Percentiles rank a stretch among this genome's conserved stretches.
Conservation (phyloP, 1,139 yeast genomes). For the Geotrichum bryndzae region DNA sequence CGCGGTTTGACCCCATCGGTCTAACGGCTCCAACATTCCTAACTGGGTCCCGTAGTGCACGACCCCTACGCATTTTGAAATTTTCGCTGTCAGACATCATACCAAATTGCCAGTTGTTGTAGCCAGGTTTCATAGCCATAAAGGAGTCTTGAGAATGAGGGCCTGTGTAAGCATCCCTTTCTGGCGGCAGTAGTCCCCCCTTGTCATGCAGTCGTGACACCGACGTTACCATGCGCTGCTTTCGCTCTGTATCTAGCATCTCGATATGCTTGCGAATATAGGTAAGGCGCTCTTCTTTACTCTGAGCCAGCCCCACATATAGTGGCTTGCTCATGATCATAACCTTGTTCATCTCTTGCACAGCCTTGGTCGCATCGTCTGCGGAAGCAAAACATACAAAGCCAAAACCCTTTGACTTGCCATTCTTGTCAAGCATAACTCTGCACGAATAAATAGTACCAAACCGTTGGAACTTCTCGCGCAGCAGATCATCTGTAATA, state of each 20-base stretch:
- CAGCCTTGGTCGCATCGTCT: conserved; percentile 98
- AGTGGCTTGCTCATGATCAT: background rate
- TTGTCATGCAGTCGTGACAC: background rate
- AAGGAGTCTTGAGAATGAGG: background rate
- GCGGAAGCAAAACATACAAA: conserved; percentile 96
- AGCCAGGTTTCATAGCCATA: too few species aligned
- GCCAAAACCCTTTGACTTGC: conserved; percentile 96
- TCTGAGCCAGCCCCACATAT: background rate
- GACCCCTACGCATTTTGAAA: background rate
- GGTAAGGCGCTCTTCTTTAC: background rate
- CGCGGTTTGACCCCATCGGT: background rate
- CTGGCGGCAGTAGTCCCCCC: background rate
- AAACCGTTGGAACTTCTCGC: conserved; percentile 87
- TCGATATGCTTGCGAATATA: background rate
- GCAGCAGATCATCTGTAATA: conserved; percentile 82
- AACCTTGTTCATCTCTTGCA: conserved; percentile 95
- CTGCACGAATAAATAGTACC: conserved; percentile 94
- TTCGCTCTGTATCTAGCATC: background rate
- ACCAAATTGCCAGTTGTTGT: too few species aligned
- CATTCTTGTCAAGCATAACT: conserved; percentile 91
- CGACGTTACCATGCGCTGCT: background rate
- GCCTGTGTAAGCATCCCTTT: background rate
- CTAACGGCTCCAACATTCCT: background rate
- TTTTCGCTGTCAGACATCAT: too few species aligned
- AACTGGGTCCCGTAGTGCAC: background rate